Evolutionary conservation across 441 rosid species (phyloP), one percentile per base, ranked within the genome.

Genomic region (Pelargonium australe): DNA sequence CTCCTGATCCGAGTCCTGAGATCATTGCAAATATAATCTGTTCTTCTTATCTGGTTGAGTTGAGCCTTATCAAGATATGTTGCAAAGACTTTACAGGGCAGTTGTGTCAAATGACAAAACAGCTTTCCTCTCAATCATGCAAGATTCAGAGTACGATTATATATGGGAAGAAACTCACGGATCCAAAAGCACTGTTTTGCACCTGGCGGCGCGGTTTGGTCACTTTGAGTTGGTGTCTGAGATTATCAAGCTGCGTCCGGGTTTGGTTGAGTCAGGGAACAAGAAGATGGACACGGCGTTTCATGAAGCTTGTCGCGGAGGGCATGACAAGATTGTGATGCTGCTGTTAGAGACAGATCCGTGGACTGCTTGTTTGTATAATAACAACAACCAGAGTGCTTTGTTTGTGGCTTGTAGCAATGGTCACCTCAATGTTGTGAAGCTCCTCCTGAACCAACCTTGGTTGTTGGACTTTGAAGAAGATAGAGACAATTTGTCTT

Each of bases 271-370:
- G 5, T 60, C 68, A 0, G 72, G 53, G 80, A 80, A 79, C 37
- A 53, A 53, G 62, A 55, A 20, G 10, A n/a, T 60, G 43, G 80
- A 78, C 64, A 78, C 74, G 57, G 77, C 83, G 0, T 31, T 77
- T 28, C 83, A 80, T 2, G 80, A 73, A 55, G 85, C 78, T 51
- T 76, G 80, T 68, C 71, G 76, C 53, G 16, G 19, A 19, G 80
- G 83, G 47, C 70, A 61, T n/a, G 63, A 14, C 1, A 16, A 61
- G 58, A 47, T 72, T 12, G 78, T 68, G 4, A 25, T 16, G 68
- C 68, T 73, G 16, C 37, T 76, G 9, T 37, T 80, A 9, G 72
- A 76, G 65, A 68, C 63, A 16, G n/a, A 64, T 62, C 75, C 77
- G 0, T 65, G 68, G 80, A 37, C 23, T 20, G 70, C 72, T 37